Evolutionary conservation across 495 filamentous ascomycete genomes (phyloP).

Genomic region (Penicillium pulvis): DNA sequence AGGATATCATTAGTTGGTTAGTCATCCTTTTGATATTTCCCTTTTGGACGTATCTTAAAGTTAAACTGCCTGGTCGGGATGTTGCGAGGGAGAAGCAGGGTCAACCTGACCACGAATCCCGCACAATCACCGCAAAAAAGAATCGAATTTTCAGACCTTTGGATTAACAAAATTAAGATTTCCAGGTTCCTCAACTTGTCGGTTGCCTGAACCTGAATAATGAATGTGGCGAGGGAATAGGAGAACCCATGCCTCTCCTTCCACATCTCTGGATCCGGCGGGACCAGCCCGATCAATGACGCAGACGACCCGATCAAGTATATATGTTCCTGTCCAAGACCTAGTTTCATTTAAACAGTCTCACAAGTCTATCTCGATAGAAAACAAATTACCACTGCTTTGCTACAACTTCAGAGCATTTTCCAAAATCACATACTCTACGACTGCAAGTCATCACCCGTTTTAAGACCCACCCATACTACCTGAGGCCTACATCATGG

Average conservation of each 20-base stretch:
- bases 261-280: not conserved
- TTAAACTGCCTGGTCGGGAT: too few relatives aligned
- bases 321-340: not conserved
- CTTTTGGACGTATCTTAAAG: too few relatives aligned
- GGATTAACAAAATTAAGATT: too few relatives aligned
- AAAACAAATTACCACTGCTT: not conserved
- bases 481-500: conserved; percentile 13
- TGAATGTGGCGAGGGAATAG: not conserved
- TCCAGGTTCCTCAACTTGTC: too few relatives aligned
- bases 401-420: not conserved
- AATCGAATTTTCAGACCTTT: too few relatives aligned
- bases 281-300: conserved; percentile 13
- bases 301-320: conserved; percentile 11
- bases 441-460: not conserved
- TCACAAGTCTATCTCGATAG: not conserved
- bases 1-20: too few relatives aligned
- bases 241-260: not conserved
- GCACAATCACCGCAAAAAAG: too few relatives aligned
- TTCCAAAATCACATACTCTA: not conserved
- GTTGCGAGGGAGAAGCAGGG: too few relatives aligned
- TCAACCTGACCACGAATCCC: too few relatives aligned
- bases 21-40: too few relatives aligned
- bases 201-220: not conserved
- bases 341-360: not conserved
- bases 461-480: not conserved